A percentile compares a stretch with the other conserved stretches of the same genome.
phyloP scores from a whole-genome alignment of 106 monocot species.

The Alisma plantagoaquatica region DNA sequence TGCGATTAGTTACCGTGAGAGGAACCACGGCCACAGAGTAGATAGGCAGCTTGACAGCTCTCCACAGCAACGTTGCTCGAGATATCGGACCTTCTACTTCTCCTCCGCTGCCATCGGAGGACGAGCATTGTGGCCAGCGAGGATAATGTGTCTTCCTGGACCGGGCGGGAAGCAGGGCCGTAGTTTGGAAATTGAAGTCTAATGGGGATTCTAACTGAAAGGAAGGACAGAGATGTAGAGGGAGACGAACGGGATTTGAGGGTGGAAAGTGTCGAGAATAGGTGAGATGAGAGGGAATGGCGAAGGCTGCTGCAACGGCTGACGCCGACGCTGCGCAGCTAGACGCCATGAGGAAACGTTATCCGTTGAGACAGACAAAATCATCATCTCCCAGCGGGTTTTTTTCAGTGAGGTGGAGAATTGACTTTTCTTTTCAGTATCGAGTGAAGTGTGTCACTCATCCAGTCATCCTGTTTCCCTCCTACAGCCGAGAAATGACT shows the following conservation, averaged over 20 bases:
- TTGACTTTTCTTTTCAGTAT: too few relatives aligned
- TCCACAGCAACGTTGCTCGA: constrained; percentile 62
- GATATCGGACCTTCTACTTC: constrained; percentile 30
- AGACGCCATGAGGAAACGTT: constrained; percentile 1
- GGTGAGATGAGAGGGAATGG: background rate
- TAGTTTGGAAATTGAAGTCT: too few relatives aligned
- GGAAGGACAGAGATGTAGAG: too few relatives aligned
- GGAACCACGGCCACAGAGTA: constrained; percentile 91
- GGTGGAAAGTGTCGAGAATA: background rate
- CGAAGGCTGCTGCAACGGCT: background rate
- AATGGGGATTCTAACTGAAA: too few relatives aligned
- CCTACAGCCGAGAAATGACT: too few relatives aligned
- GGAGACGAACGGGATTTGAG: too few relatives aligned
- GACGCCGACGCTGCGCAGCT: background rate
- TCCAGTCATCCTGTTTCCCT: background rate
- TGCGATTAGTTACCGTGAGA: constrained; percentile 76
- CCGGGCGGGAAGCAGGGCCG: too few relatives aligned
- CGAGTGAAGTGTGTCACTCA: too few relatives aligned
- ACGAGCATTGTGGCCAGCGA: too few relatives aligned
- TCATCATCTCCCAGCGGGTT: too few relatives aligned
- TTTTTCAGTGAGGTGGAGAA: too few relatives aligned
- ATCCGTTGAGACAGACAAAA: background rate
- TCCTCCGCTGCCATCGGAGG: background rate
- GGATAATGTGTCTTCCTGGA: too few relatives aligned
- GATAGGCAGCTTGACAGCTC: constrained; percentile 84